phyloP scores from a whole-genome alignment of 2,329 filamentous ascomycete genomes.

The Alternaria sp. region DNA sequence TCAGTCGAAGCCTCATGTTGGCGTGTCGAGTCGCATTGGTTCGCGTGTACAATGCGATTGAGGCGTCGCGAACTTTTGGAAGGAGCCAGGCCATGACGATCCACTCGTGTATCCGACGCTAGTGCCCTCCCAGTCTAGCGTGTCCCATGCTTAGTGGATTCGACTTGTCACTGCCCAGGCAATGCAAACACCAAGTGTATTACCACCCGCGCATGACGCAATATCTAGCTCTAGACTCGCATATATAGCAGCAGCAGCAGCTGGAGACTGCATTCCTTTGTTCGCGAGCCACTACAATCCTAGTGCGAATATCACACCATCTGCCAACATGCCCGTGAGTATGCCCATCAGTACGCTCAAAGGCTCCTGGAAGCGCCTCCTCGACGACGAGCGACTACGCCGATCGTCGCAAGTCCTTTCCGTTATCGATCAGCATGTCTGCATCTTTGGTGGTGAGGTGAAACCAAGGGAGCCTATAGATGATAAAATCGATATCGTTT shows the following conservation, averaged over 20 bases:
- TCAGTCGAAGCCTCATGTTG: constrained; percentile 50
- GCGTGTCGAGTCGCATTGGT: constrained; percentile 16
- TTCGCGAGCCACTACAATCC: no score
- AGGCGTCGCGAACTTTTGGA: constrained; percentile 18
- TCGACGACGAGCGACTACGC: constrained; percentile 58
- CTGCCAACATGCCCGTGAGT: constrained; percentile 33
- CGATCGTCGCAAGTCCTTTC: constrained; percentile 80
- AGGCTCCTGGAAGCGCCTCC: constrained; percentile 51
- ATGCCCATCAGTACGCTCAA: constrained; percentile 38
- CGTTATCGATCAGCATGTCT: constrained; percentile 65
- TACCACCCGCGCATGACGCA: constrained; percentile 8
- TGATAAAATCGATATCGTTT: constrained; percentile 74
- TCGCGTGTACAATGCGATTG: neutral
- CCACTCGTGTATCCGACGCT: neutral
- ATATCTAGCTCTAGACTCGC: neutral
- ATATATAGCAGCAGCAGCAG: neutral
- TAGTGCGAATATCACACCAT: neutral
- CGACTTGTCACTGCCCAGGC: neutral
- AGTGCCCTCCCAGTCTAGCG: neutral
- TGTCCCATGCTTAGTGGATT: neutral
- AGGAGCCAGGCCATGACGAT: constrained; percentile 11
- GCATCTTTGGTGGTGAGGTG: constrained; percentile 81
- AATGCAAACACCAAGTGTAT: constrained; percentile 6
- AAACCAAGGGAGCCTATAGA: constrained; percentile 72
- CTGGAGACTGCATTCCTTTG: no score